Evolutionary conservation across 1,284 basidiomycete genomes (phyloP), one percentile per base, ranked within the genome.

Genomic region (Ganoderma meredithae): DNA sequence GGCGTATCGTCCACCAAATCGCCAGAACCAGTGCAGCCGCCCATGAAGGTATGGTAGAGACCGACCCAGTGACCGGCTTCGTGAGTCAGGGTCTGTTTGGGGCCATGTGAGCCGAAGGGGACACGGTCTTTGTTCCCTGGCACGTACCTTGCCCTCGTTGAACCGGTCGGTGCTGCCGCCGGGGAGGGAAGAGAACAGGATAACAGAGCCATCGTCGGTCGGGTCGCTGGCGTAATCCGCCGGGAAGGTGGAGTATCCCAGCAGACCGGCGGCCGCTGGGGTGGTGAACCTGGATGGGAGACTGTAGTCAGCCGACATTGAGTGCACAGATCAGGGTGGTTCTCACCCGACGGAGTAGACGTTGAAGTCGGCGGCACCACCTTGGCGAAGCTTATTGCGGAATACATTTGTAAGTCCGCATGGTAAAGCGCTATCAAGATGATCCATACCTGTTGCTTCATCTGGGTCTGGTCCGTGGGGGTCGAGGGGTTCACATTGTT

Each of bases 41-140:
- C 86, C 74, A 88, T 84, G 81, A 88, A 89, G 52, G 86, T 85
- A 76, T 89, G 87, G 78, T 85, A 87, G 52, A 88, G 80, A 59
- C 87, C 86, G 71, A 86, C 81, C 85, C 85, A 86, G 78, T 86
- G 85, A 40, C 85, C 85, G 60, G 83, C 84, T 75, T 89, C 87
- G 74, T 89, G 87, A 10, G 85, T 86, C 43, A 84, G 75, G 8
- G 87, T 88, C 81, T 84, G 58, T 19, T 9, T 31, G 31, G n/a
- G 19, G 47, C 2, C 47, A 25, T 7, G 1, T 52, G 10, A 27
- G 22, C 10, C 12, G 1, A 52, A 25, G 22, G 22, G 10, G 47
- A 10, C 13, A 52, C 22, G 25, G 4, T 10, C 22, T 22, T 10
- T 10, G 44, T 3, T 7, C 10, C n/a, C 22, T 52, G n/a, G 4